phyloP scores from a whole-genome alignment of 2,329 filamentous ascomycete species.

The Talaromyces funiculosus region DNA sequence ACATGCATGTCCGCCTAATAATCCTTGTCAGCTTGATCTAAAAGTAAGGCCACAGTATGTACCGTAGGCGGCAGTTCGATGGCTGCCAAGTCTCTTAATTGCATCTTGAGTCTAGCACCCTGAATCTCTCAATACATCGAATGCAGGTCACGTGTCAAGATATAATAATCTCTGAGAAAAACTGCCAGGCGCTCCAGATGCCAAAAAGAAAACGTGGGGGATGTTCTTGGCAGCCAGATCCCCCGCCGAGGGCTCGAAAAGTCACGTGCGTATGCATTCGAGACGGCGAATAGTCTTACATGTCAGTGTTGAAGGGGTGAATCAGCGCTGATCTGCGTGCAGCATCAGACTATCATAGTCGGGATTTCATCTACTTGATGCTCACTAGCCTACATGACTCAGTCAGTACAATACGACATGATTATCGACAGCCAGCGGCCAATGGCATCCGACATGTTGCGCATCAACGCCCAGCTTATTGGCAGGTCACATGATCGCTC shows the following conservation, averaged over 20 bases:
- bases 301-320: not conserved
- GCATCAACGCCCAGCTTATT: not conserved
- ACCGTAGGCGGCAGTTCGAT: slow-evolving; percentile 15
- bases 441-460: not conserved
- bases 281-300: too few species aligned
- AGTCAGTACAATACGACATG: not conserved
- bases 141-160: not conserved
- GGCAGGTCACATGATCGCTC: not conserved
- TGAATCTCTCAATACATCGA: not conserved
- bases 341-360: not conserved
- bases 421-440: not conserved
- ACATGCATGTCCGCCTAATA: slow-evolving; percentile 36
- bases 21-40: not conserved
- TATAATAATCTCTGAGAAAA: not conserved
- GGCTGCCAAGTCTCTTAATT: slow-evolving; percentile 11
- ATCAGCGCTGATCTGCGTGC: not conserved
- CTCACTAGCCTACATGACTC: slow-evolving; percentile 1
- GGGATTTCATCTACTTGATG: not conserved
- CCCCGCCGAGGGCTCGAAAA: slow-evolving; percentile 1
- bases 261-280: not conserved
- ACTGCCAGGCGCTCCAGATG: not conserved
- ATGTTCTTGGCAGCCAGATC: not conserved
- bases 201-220: slow-evolving; percentile 9
- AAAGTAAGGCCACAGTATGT: not conserved
- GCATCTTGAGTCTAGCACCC: slow-evolving; percentile 5